These are phyloP conservation scores for Ogataea polymorpha DNA, from an alignment of 805 yeast genomes.

Conservation along the genomic window DNA sequence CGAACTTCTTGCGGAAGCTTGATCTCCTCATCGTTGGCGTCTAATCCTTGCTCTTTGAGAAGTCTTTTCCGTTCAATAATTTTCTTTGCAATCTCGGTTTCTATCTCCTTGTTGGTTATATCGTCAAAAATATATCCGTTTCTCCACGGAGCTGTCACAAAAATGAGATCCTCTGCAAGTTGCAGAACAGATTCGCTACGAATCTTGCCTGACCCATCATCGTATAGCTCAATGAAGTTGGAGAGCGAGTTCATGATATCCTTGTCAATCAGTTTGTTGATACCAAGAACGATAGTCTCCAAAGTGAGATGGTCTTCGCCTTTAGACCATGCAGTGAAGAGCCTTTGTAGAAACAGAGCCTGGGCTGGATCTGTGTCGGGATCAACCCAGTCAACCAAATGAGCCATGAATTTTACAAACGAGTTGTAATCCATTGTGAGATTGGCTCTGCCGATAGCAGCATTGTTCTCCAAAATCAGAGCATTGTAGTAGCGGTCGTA, in stretches of 20 bases:
- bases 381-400: conserved; percentile 73
- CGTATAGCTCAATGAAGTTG: conserved; percentile 76
- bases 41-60: conserved; percentile 32
- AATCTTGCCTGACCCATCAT: conserved; percentile 57
- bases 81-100: conserved; percentile 63
- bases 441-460: conserved; percentile 60
- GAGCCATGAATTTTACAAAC: conserved; percentile 71
- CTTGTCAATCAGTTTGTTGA: conserved; percentile 62
- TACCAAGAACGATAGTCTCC: conserved; percentile 67
- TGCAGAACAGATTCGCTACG: conserved; percentile 77
- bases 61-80: conserved; percentile 42
- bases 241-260: conserved; percentile 80
- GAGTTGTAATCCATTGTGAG: conserved; percentile 69
- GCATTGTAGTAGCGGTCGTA: conserved; percentile 84
- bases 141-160: conserved; percentile 82
- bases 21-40: conserved; percentile 36
- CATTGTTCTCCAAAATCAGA: conserved; percentile 59
- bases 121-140: conserved; percentile 65
- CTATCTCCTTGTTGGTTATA: conserved; percentile 60
- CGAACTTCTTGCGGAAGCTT: conserved; percentile 56
- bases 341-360: conserved; percentile 52
- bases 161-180: conserved; percentile 82
- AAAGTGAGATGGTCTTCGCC: conserved; percentile 59
- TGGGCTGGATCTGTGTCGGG: conserved; percentile 35
- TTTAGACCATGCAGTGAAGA: conserved; percentile 70